These are phyloP conservation scores for Collybiopsis luxurians DNA, from an alignment of 768 basidiomycete genomes.

Conservation along the genomic window DNA sequence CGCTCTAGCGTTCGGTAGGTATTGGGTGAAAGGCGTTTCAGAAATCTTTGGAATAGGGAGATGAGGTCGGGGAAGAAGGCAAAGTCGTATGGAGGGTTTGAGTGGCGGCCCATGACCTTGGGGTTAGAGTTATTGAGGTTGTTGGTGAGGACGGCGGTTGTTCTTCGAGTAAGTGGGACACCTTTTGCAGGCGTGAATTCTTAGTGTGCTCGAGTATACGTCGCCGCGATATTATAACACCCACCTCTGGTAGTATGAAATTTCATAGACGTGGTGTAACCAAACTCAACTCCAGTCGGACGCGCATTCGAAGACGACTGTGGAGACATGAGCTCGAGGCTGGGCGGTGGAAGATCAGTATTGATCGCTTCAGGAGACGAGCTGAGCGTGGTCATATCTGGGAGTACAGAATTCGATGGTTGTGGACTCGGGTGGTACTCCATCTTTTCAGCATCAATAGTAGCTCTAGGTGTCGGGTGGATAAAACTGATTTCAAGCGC, in stretches of 20 bases:
- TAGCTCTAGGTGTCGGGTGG: conserved; percentile 7
- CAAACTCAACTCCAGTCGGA: conserved; percentile 1
- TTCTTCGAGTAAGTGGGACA: conserved; percentile 28
- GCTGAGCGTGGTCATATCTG: conserved; percentile 26
- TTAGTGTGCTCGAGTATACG: background rate
- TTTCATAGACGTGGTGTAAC: conserved; percentile 1
- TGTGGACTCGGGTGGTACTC: background rate
- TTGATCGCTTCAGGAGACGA: conserved; percentile 30
- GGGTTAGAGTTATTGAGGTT: conserved; percentile 12
- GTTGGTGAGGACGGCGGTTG: conserved; percentile 28
- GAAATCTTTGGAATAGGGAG: conserved; percentile 31
- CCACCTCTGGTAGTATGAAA: background rate
- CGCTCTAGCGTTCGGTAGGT: conserved; percentile 42
- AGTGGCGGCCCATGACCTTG: no score
- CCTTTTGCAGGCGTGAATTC: background rate
- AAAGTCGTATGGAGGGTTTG: conserved; percentile 33
- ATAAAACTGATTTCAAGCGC: background rate
- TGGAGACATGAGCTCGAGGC: no score
- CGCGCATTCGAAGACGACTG: background rate
- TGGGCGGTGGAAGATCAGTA: conserved; percentile 18
- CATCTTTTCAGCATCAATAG: conserved; percentile 7
- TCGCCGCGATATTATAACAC: background rate
- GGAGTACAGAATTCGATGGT: conserved; percentile 14
- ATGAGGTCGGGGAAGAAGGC: conserved; percentile 50
- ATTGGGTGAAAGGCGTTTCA: conserved; percentile 41